Conservation (phyloP, 805 yeast genomes). For the Nakazawaea anatomiae region DNA sequence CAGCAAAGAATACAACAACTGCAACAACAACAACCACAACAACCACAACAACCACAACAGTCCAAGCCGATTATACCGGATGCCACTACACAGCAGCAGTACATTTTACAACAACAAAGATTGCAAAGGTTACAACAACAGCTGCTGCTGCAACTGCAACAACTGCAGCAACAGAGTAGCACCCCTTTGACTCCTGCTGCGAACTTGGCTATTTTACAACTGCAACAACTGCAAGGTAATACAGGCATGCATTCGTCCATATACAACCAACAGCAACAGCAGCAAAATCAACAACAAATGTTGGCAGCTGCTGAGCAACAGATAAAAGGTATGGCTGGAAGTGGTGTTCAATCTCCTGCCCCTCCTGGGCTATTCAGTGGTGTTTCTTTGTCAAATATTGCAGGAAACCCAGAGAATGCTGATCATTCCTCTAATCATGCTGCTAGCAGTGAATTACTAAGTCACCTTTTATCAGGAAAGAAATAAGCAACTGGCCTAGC, state of each 20-base stretch:
- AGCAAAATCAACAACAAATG: constrained; percentile 24
- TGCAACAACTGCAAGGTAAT: constrained; percentile 23
- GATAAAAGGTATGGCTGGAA: constrained; percentile 17
- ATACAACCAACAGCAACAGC: constrained; percentile 28
- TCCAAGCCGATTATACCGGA: constrained; percentile 27
- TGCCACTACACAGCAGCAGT: constrained; percentile 17
- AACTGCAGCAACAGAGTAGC: constrained; percentile 11
- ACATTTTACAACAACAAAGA: constrained; percentile 24
- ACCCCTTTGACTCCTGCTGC: constrained; percentile 13
- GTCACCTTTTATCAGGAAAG: constrained; percentile 81
- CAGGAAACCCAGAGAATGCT: constrained; percentile 10
- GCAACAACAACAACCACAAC: constrained; percentile 23
- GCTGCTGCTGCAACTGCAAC: constrained; percentile 10
- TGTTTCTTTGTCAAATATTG: constrained; percentile 10
- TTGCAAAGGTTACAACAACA: constrained; percentile 10
- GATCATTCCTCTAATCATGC: constrained; percentile 8
- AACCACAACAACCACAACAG: constrained; percentile 24
- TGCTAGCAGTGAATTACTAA: constrained; percentile 61
- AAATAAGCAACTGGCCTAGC: constrained; percentile 16
- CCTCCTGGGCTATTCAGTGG: constrained; percentile 61
- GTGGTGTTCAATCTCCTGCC: constrained; percentile 52
- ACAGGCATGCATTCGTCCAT: neutral
- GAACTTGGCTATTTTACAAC: constrained; percentile 21
- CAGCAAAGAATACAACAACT: constrained; percentile 16
- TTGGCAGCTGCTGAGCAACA: constrained; percentile 13